Evolutionary conservation across 805 yeast species (phyloP).

Genomic region (Ogataea ganodermae): DNA sequence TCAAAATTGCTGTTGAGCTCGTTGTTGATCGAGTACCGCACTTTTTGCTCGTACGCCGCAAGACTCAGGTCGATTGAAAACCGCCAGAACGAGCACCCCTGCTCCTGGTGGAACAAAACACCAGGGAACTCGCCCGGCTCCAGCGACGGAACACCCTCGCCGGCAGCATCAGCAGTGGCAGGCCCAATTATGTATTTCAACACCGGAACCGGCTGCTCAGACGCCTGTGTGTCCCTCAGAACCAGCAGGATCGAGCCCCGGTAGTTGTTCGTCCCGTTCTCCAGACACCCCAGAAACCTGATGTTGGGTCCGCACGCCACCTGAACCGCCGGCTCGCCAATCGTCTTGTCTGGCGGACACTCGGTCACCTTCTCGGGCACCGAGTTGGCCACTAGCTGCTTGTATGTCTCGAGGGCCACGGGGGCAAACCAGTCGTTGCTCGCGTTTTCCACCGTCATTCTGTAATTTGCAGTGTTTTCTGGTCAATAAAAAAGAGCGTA

Average conservation of each 20-base stretch:
- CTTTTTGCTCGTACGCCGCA: slow-evolving; percentile 54
- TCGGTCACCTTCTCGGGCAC: slow-evolving; percentile 23
- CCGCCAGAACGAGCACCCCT: slow-evolving; percentile 63
- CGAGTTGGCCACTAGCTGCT: slow-evolving; percentile 19
- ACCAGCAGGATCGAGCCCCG: slow-evolving; percentile 72
- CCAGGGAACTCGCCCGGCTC: slow-evolving; percentile 49
- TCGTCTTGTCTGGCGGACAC: slow-evolving; percentile 26
- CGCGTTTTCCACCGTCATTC: slow-evolving; percentile 17
- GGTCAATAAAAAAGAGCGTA: too few relatives aligned
- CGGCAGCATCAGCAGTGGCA: slow-evolving; percentile 20
- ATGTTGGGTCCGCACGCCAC: slow-evolving; percentile 78
- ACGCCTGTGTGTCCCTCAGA: slow-evolving; percentile 41
- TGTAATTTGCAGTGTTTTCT: too few relatives aligned
- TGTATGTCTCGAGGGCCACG: slow-evolving; percentile 30
- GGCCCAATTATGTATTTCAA: slow-evolving; percentile 42
- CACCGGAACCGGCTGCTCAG: slow-evolving; percentile 24
- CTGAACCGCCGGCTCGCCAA: slow-evolving; percentile 39
- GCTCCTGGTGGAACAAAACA: slow-evolving; percentile 42
- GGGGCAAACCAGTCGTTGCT: slow-evolving; percentile 32
- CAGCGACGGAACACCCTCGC: slow-evolving; percentile 10
- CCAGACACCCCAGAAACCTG: slow-evolving; percentile 64
- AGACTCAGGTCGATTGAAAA: slow-evolving; percentile 57
- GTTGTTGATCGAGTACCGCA: slow-evolving; percentile 61
- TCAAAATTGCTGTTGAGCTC: slow-evolving; percentile 44
- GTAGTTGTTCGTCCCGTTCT: slow-evolving; percentile 51